Conservation (phyloP, 768 basidiomycete species). For the Cubamyces sp. region DNA sequence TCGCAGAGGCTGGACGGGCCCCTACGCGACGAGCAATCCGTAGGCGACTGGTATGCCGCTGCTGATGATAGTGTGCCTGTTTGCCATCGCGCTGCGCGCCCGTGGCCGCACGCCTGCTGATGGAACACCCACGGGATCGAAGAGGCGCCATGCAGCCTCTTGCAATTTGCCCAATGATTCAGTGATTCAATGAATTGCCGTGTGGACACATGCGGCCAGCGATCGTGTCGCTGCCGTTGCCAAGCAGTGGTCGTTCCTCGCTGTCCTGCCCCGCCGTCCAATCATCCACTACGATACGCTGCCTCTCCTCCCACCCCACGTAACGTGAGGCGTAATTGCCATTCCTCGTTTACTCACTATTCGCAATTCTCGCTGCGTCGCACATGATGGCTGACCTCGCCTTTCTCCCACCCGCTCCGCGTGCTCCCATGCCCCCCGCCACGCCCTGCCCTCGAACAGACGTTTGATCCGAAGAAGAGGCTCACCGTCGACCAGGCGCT, state of each 20-base stretch:
- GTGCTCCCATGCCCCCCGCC: constrained; percentile 1
- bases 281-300: too few species aligned
- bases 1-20: neutral
- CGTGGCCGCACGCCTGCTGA: too few species aligned
- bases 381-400: neutral
- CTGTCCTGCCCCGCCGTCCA: too few species aligned
- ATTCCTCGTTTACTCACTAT: neutral
- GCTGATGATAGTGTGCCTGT: constrained; percentile 12
- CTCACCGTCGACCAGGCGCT: constrained; percentile 83
- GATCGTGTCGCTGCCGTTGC: too few species aligned
- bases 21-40: neutral
- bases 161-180: too few species aligned
- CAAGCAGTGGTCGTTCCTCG: too few species aligned
- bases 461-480: constrained; percentile 88
- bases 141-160: too few species aligned
- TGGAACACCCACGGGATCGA: too few species aligned
- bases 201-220: too few species aligned
- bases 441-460: constrained; percentile 44
- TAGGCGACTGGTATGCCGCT: neutral
- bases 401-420: neutral
- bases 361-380: neutral
- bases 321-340: neutral
- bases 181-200: too few species aligned
- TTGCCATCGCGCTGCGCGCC: too few species aligned
- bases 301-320: too few species aligned